phyloP scores from a whole-genome alignment of 129 eudicot species.

The Flaveria sonorensis region DNA sequence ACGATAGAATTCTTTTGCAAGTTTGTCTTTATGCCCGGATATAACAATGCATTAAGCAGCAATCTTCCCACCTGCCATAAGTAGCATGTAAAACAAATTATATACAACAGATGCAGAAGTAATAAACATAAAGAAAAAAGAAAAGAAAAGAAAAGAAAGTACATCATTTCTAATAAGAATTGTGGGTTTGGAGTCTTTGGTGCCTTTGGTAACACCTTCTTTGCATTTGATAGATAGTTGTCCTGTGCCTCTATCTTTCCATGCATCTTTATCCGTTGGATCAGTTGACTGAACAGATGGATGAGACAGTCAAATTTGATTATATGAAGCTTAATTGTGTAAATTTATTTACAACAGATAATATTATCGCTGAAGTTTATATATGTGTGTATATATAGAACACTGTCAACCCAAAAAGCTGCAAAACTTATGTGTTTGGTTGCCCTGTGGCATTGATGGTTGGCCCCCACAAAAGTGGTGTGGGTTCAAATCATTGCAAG shows the following conservation, averaged over 20 bases:
- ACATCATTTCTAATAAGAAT: constrained; percentile 92
- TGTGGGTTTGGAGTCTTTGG: constrained; percentile 90
- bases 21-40: constrained; percentile 88
- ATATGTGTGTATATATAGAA: neutral
- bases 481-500: too few relatives aligned
- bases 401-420: neutral
- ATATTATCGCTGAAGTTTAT: neutral
- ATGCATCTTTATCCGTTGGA: constrained; percentile 71
- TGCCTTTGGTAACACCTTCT: constrained; percentile 81
- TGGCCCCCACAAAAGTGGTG: too few relatives aligned
- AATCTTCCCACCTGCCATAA: constrained; percentile 80
- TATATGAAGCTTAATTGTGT: constrained; percentile 1
- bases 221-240: constrained; percentile 79
- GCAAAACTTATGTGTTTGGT: neutral
- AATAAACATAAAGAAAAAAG: neutral
- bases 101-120: neutral
- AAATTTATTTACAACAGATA: neutral
- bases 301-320: neutral
- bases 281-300: constrained; percentile 66
- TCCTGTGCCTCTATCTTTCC: constrained; percentile 95
- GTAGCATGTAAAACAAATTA: constrained; percentile 1
- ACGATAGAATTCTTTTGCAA: constrained; percentile 76
- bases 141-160: constrained; percentile 26
- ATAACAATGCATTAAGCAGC: constrained; percentile 82
- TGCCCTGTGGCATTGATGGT: too few relatives aligned